Evolutionary conservation across 306 rosid genomes (phyloP).

Genomic region (Sicyos edulis): DNA sequence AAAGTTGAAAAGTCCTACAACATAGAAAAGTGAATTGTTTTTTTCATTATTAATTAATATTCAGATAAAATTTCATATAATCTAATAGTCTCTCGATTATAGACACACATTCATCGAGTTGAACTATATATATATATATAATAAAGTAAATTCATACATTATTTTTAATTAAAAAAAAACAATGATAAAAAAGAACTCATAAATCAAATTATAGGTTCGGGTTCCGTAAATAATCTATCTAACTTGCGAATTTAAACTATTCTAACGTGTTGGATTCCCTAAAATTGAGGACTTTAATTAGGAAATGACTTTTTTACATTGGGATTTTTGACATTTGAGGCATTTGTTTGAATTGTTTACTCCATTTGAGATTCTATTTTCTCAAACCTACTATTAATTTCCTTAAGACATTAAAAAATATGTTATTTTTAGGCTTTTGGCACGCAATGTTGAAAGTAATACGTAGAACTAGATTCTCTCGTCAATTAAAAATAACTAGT

Average conservation of each 20-base stretch:
- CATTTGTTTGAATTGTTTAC: constrained; percentile 4
- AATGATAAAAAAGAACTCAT: no score
- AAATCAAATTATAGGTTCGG: no score
- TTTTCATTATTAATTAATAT: no score
- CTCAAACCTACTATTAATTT: neutral
- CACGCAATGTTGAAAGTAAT: neutral
- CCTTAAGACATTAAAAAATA: no score
- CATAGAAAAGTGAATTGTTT: no score
- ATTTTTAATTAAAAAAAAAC: no score
- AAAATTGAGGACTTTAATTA: neutral
- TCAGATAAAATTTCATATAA: no score
- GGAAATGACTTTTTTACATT: neutral
- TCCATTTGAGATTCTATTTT: neutral
- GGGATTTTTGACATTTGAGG: neutral
- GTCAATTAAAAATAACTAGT: neutral
- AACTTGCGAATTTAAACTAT: neutral
- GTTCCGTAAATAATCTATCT: neutral
- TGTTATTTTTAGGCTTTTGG: neutral
- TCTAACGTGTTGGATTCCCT: constrained; percentile 9
- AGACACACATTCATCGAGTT: no score
- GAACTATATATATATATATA: no score
- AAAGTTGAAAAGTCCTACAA: no score
- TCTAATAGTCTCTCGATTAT: no score
- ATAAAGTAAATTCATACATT: no score
- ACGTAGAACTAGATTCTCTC: neutral